Base-by-base conservation (phyloP, 768 basidiomycete species). In the Agaricus blazei region DNA sequence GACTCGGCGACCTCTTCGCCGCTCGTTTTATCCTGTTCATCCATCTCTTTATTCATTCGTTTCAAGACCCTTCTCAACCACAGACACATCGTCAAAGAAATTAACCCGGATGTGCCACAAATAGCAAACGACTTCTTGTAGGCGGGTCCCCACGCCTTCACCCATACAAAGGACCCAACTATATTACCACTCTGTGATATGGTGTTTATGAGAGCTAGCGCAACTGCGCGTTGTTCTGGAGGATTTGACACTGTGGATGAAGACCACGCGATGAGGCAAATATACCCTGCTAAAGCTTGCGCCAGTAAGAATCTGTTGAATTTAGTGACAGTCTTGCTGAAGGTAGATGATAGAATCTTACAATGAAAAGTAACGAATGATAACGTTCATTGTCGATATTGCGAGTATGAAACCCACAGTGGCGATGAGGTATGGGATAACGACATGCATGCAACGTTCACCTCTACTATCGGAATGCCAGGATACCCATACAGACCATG, bases 171-270 rank as follows among this genome's bases (percentile, higher is more conserved):
- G 75, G 90, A 85, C 59, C 93, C 93, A 44, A 83, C 72, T 42
- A 96, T 76, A 70, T 94, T 95, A 0, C 93, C 93, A 3, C 90
- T 75, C 63, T 90, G 85, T 7, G 87, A 86, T 64, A 90, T 82
- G 41, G 85, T 82, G 67, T 94, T 93, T 63, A 93, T 81, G 57
- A 89, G 70, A 1, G 91, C 93, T 45, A 96, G 75, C 14, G 87
- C 87, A n/a, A 93, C 87, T 2, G 93, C 88, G 3, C 93, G 84
- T 69, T 94, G 94, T 15, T 86, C 83, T 4, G 90, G 78, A 28
- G 93, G 85, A n/a, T 82, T 66, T 7, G 75, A 65, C 12, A 81
- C 71, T 19, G 77, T 72, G 29, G 74, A 73, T 56, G 76, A 78
- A 7, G 74, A 71, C 79, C 79, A 82, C 1, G 79, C 75, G 45